Evolutionary conservation across 805 yeast genomes (phyloP), one percentile per base, ranked within the genome.

Genomic region (Jamesozyma lodderae): DNA sequence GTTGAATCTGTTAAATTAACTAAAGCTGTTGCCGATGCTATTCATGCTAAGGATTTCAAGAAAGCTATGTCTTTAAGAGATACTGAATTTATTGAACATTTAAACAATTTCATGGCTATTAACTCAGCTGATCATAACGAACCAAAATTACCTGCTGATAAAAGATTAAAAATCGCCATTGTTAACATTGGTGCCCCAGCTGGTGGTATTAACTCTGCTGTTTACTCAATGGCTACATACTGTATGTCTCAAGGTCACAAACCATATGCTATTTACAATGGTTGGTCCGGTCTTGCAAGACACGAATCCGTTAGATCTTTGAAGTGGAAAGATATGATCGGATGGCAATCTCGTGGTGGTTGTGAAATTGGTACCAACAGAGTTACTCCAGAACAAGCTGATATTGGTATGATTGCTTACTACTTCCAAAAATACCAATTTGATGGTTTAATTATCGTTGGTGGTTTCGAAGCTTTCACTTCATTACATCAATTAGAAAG

Each of bases 281-380:
- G 94, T 22, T 82, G 81, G 62, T 60, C 75, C 4, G 92, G 94
- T 15, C 64, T 82, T 44, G 71, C 77, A 14, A 66, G 76, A 50
- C 77, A 77, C 44, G 88, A 76, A 36, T 61, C 73, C 29, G 75
- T 82, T 32, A 68, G 70, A 45, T 66, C 74, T 29, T 64, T 82
- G 41, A 57, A 68, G 20, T 82, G 90, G 90, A 53, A 78, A 35
- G 79, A 77, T 32, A 75, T 82, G 49, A 79, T 77, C 47, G 78
- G 77, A 22, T 82, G 90, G 88, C 75, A 76, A 48, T 70, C 74
- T 32, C 59, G 67, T 37, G 94, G 94, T 58, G 94, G 94, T 39
- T 78, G 85, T 8, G 90, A 81, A 60, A 69, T 82, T 35, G 94
- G 94, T 52, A 82, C 94, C 30, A 82, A 82, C 64, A 68, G 92